phyloP scores from a whole-genome alignment of 306 rosid species.

The Trifolium dubium region DNA sequence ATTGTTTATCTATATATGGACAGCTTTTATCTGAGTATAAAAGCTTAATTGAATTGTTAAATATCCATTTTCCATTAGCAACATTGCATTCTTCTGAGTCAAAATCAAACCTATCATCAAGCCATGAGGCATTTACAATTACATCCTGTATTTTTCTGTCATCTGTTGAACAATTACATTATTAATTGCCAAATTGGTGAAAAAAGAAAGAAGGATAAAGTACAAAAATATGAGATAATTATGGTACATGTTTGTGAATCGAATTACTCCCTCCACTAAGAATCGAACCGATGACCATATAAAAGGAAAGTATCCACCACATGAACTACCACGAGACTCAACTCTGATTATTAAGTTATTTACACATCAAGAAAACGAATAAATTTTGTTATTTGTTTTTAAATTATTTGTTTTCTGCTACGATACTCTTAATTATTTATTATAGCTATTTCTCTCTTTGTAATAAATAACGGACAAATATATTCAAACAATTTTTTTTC shows the following conservation, averaged over 20 bases:
- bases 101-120: conserved; percentile 88
- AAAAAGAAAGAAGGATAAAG: neutral
- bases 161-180: conserved; percentile 41
- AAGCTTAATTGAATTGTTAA: conserved; percentile 71
- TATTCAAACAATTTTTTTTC: too few relatives aligned
- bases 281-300: too few relatives aligned
- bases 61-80: conserved; percentile 89
- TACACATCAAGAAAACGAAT: neutral
- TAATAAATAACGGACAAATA: neutral
- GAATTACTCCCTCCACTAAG: neutral
- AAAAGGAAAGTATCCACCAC: too few relatives aligned
- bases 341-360: neutral
- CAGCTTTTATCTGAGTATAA: conserved; percentile 74
- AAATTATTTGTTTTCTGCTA: neutral
- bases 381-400: neutral
- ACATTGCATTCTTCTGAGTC: conserved; percentile 87
- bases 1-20: conserved; percentile 87
- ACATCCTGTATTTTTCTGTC: conserved; percentile 53
- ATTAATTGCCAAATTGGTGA: neutral
- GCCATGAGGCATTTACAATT: conserved; percentile 42
- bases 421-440: neutral
- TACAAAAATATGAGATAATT: neutral
- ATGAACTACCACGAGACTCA: too few relatives aligned
- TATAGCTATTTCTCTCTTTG: neutral
- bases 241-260: neutral